Base-by-base conservation (phyloP, 2,329 filamentous ascomycete species). In the Zymoseptoria ardabiliae region DNA sequence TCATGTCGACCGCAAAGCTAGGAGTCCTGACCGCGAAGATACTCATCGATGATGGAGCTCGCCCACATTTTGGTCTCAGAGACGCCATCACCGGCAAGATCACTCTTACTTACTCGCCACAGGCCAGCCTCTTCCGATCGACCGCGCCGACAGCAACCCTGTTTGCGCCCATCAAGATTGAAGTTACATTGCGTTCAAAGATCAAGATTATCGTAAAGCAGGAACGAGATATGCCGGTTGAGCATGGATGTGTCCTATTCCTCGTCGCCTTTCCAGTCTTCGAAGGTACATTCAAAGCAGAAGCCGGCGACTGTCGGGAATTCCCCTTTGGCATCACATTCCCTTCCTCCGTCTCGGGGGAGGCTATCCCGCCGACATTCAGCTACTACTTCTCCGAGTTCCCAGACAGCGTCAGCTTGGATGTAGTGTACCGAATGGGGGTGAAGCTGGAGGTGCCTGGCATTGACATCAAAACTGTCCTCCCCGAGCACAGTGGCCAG, bases 371-470 rank as follows among this genome's bases (percentile, higher is more conserved):
- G 19, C 59, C 61, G 10, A 58, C 58, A 1, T 63, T 66, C 52
- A 53, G 25, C 8, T 48, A 57, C 20, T 50, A 61, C n/a, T 66
- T 62, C 28, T 45, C 50, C 4, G 58, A 63, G n/a, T 60, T 60
- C 30, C 62, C 64, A 11, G 64, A 66, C 48, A 49, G 61, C 7
- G 61, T 66, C 13, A 61, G 60, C 50, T 56, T 63, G 4, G 48
- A 54, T 13, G 59, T 63, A 4, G 48, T 54, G 3, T 64, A 66
- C 53, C 55, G 45, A 28, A 8, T 66, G 20, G 56, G 56, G 10
- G 60, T 56, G 8, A 53, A 57, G 9, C 51, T 62, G 22, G 52
- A 59, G 4, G 61, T 66, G 56, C 62, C 62, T 23, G 64, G 64
- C 10, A 66, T 66, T 25, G 62, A 62, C 11, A 61, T 66, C 20